phyloP scores from a whole-genome alignment of 2,329 filamentous ascomycete genomes.

The Lasiodiplodia gonubiensis region DNA sequence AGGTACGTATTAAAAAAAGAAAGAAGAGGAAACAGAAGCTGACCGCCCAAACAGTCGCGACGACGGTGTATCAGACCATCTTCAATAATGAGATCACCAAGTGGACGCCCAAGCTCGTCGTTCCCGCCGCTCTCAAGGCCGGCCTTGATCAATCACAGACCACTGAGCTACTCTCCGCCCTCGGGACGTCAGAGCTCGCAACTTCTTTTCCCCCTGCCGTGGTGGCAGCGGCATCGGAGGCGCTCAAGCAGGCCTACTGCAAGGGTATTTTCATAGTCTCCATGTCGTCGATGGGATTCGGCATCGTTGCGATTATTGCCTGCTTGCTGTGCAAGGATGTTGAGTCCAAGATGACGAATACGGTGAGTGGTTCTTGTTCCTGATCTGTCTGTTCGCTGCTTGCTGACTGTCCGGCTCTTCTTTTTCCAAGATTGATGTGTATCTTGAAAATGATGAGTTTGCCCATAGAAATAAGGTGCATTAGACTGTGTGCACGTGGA shows the following conservation, averaged over 20 bases:
- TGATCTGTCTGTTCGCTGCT: background rate
- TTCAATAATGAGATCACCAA: slow-evolving; percentile 43
- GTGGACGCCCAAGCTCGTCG: slow-evolving; percentile 32
- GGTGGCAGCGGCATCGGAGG: slow-evolving; percentile 33
- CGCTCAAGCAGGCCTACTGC: slow-evolving; percentile 35
- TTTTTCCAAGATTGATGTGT: slow-evolving; percentile 6
- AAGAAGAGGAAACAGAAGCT: too few relatives aligned
- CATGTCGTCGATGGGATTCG: slow-evolving; percentile 34
- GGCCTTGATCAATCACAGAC: slow-evolving; percentile 30
- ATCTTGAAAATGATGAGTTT: slow-evolving; percentile 13
- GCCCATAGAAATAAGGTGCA: slow-evolving; percentile 12
- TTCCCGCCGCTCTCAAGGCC: slow-evolving; percentile 33
- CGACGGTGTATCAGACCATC: slow-evolving; percentile 49
- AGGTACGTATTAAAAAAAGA: background rate
- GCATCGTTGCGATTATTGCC: slow-evolving; percentile 33
- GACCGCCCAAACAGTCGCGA: slow-evolving; percentile 29
- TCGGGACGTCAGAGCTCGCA: background rate
- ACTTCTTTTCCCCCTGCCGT: slow-evolving; percentile 30
- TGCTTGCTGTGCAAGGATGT: slow-evolving; percentile 32
- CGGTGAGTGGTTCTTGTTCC: background rate
- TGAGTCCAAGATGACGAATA: slow-evolving; percentile 13
- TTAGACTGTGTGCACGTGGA: background rate
- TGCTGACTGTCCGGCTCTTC: background rate
- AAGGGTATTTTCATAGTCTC: slow-evolving; percentile 31
- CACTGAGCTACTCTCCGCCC: background rate